Evolutionary conservation across 768 basidiomycete species (phyloP), one percentile per base, ranked within the genome.

Genomic region (Tricholoma hemisulphureum): DNA sequence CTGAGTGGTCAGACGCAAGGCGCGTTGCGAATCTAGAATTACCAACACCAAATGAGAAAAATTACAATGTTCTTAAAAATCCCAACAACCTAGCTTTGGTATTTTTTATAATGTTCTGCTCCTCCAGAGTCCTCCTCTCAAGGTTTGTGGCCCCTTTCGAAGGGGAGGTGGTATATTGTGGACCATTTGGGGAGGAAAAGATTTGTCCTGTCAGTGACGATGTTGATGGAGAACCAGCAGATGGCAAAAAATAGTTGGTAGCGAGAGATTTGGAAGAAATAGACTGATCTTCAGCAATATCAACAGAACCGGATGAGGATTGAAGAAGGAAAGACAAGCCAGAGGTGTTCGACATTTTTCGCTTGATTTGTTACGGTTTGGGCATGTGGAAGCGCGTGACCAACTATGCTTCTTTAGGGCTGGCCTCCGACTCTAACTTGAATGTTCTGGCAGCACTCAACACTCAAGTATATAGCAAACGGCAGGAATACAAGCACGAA

Each of bases 1-100:
- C 72, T 37, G 76, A 73, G 54, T 91, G 90, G 69, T 93, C 91
- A 32, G 78, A 72, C 1, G 79, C 79, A 51, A 91, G 74, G 61
- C 79, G 79, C 21, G 80, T 67, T 57, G 79, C 74, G 60, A 89
- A 75, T 61, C 87, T 89, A 10, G 20, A 24, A 13, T 41, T 41
- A 60, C 1, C 46, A n/a, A 43, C 35, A 28, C 11, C n/a, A 59
- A 31, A 23, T 50, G 26, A 45, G 50, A 55, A 32, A 51, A 35
- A 34, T 18, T 50, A 48, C 34, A 41, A 49, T 26, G 55, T 32
- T 16, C 21, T 18, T 48, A 31, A 20, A 55, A n/a, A 23, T 18
- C 13, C 24, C 4, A 9, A 11, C 24, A 51, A 83, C 88, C 83
- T 82, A 29, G 75, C 72, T n/a, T 79, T 74, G 0, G 79, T 82